Base-by-base conservation (phyloP, 352 stramenopile genomes). In the Phytopythium boreale region DNA sequence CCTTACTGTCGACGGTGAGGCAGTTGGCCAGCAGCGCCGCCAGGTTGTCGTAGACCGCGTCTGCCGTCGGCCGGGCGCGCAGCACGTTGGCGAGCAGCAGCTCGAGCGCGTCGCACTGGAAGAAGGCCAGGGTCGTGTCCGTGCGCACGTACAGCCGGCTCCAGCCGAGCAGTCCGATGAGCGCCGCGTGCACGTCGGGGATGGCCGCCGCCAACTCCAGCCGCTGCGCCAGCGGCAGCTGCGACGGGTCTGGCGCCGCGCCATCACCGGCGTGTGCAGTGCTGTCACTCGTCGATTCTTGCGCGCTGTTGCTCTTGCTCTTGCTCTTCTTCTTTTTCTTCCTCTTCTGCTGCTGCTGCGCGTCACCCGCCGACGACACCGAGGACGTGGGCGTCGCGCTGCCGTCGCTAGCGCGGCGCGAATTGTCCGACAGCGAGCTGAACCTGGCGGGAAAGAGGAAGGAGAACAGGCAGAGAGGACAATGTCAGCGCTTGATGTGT, bases 161-260 rank as follows among this genome's bases (percentile, higher is more conserved):
- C 86, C 86, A 95, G 17, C 81, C 82, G 4, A 93, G 56, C 10
- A 95, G 74, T 1, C 86, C 86, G 27, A 89, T 74, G 14, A 95
- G 80, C 34, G 84, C 86, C 12, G 82, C 82, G 52, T 93, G 84
- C 39, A 87, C 71, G 66, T 95, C 82, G 0, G 71, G 47, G 50
- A 92, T 88, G 8, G 75, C 65, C 15, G 86, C 86, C 1, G 86
- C 86, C 36, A 92, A 77, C 63, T 95, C 86, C 1, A 95, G 65
- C 1, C 86, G 79, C 36, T 68, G 63, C 6, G 67, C 59, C 0
- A 95, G 70, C 37, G 86, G 79, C 39, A 93, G 63, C 56, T 84
- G 68, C 63, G 70, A 63, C 27, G 76, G 58, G 31, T 86, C 75
- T 0, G 70, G 51, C 17, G 62, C 64, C 9, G 70, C 39, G 2